Evolutionary conservation across 495 filamentous ascomycete species (phyloP).

Genomic region (Penicillium antarcticum): DNA sequence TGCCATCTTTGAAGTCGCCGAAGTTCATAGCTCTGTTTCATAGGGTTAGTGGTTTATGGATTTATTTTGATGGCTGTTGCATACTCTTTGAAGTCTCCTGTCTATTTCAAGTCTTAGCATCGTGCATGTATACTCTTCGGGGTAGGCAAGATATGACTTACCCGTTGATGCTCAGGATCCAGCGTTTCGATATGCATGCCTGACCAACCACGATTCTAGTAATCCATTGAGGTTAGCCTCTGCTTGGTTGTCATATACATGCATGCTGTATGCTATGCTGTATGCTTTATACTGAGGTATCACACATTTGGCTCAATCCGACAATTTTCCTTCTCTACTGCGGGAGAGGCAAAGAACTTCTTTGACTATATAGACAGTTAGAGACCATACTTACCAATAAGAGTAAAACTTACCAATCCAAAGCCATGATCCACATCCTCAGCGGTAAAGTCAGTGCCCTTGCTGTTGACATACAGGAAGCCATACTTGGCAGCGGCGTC

Average conservation of each 20-base stretch:
- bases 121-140: background rate
- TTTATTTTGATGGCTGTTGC: background rate
- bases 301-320: conserved; percentile 64
- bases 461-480: conserved; percentile 83
- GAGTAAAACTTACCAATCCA: conserved; percentile 54
- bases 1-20: conserved; percentile 66
- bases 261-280: background rate
- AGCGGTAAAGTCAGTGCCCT: conserved; percentile 60
- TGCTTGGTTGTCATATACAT: background rate
- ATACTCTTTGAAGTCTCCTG: conserved; percentile 92
- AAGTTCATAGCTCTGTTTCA: conserved; percentile 81
- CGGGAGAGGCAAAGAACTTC: conserved; percentile 70
- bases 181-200: conserved; percentile 85
- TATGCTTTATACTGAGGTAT: too few species aligned
- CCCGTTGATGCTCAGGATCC: conserved; percentile 79
- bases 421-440: conserved; percentile 72
- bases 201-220: conserved; percentile 81
- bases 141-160: conserved; percentile 29
- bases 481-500: conserved; percentile 77
- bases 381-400: background rate
- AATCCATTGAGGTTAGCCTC: background rate
- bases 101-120: conserved; percentile 45
- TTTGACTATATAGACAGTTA: conserved; percentile 54
- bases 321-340: conserved; percentile 69
- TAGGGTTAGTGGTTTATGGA: conserved; percentile 1